Evolutionary conservation across 805 yeast genomes (phyloP).

Genomic region (Wickerhamiella parazyma): DNA sequence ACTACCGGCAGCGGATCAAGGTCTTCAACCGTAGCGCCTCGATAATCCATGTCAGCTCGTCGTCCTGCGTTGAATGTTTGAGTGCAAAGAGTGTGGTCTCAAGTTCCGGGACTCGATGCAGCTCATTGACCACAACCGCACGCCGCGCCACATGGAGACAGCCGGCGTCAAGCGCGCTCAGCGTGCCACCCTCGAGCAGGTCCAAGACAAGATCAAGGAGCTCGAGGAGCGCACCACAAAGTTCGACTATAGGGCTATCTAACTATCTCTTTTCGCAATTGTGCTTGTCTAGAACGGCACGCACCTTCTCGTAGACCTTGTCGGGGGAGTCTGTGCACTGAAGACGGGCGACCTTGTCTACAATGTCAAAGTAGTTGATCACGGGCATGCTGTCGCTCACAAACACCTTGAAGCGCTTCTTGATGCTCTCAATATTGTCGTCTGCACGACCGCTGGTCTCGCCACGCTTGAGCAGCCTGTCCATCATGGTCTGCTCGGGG

Average conservation of each 20-base stretch:
- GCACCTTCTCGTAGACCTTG: conserved; percentile 56
- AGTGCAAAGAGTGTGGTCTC: conserved; percentile 65
- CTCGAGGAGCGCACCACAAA: conserved; percentile 21
- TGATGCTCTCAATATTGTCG: conserved; percentile 83
- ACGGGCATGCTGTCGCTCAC: conserved; percentile 89
- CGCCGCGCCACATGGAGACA: conserved; percentile 40
- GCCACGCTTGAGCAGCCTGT: conserved; percentile 77
- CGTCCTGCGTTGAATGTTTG: conserved; percentile 75
- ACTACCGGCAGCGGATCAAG: conserved; percentile 45
- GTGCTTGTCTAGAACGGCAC: conserved; percentile 42
- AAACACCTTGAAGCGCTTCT: conserved; percentile 77
- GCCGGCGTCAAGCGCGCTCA: conserved; percentile 28
- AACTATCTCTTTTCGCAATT: conserved; percentile 11
- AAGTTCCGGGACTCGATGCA: conserved; percentile 75
- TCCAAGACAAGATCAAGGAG: conserved; percentile 29
- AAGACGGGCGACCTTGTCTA: conserved; percentile 62
- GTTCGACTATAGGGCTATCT: background rate
- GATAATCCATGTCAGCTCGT: conserved; percentile 11
- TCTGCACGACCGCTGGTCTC: conserved; percentile 90
- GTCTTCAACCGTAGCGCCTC: conserved; percentile 43
- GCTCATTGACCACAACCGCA: conserved; percentile 70
- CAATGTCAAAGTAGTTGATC: conserved; percentile 62
- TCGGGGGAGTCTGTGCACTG: conserved; percentile 73
- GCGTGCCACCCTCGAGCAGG: conserved; percentile 36
- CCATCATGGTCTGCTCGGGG: conserved; percentile 69